phyloP scores from a whole-genome alignment of 352 stramenopile species.

The Pythium biforme region DNA sequence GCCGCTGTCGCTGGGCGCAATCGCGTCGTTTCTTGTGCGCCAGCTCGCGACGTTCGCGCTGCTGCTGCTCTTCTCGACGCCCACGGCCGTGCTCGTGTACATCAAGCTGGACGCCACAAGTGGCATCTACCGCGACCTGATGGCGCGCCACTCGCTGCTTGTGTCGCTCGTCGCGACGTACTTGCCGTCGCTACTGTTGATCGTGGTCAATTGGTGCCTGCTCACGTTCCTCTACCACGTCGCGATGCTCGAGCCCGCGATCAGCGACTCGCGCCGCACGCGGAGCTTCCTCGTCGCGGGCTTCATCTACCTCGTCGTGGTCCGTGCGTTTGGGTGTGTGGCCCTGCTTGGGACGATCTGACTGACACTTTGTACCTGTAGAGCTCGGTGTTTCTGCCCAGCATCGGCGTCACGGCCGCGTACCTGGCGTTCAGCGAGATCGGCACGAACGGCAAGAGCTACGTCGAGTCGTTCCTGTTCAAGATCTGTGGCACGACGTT shows the following conservation, averaged over 20 bases:
- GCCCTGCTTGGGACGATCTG: too few species aligned
- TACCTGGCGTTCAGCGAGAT: constrained; percentile 72
- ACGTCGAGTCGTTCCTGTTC: constrained; percentile 82
- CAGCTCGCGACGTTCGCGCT: constrained; percentile 54
- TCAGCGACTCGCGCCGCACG: constrained; percentile 63
- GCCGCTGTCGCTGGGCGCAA: constrained; percentile 40
- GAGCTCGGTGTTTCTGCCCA: constrained; percentile 78
- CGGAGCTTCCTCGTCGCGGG: constrained; percentile 73
- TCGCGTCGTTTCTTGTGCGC: constrained; percentile 40
- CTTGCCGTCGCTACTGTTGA: constrained; percentile 70
- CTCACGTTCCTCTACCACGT: constrained; percentile 69
- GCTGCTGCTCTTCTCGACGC: constrained; percentile 72
- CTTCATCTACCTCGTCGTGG: constrained; percentile 76
- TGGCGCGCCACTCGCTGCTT: constrained; percentile 44
- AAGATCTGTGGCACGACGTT: constrained; percentile 79
- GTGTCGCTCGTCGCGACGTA: constrained; percentile 69
- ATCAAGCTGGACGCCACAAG: constrained; percentile 76
- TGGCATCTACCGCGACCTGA: constrained; percentile 49
- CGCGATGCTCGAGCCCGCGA: constrained; percentile 61
- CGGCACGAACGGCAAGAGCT: constrained; percentile 48
- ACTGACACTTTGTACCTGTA: constrained; percentile 13
- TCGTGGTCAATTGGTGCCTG: constrained; percentile 73
- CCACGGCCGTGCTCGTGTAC: constrained; percentile 78
- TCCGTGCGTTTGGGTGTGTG: constrained; percentile 27
- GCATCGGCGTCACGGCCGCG: constrained; percentile 72